Evolutionary conservation across 441 rosid species (phyloP).

Genomic region (Populus trichocarpa): DNA sequence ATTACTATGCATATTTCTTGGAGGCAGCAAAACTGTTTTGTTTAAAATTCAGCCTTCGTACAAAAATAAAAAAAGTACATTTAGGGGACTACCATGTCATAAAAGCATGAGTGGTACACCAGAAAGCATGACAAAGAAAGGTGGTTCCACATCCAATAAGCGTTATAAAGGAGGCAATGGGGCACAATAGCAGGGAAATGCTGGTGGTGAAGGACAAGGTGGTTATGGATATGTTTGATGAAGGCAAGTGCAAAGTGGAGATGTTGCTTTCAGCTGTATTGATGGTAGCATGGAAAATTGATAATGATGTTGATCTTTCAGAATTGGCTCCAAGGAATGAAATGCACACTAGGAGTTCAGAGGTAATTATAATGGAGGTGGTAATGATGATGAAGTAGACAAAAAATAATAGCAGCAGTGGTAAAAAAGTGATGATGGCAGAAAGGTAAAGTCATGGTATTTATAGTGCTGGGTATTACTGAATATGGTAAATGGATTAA

Average conservation of each 20-base stretch:
- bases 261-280: neutral
- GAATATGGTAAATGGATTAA: too few species aligned
- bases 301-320: neutral
- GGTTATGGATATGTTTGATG: neutral
- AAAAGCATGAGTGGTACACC: neutral
- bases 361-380: neutral
- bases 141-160: neutral
- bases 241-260: neutral
- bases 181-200: neutral
- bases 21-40: neutral
- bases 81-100: neutral
- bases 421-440: neutral
- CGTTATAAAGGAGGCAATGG: neutral
- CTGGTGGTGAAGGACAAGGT: neutral
- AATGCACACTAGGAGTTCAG: neutral
- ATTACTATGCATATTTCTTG: neutral
- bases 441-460: too few species aligned
- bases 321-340: neutral
- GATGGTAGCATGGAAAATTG: neutral
- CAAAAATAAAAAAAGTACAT: neutral
- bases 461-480: too few species aligned
- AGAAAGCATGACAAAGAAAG: neutral
- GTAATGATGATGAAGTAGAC: neutral
- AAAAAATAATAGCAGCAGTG: neutral
- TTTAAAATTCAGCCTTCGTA: neutral